Conservation (phyloP, 2,329 filamentous ascomycete species). For the Alternaria ventricosa region DNA sequence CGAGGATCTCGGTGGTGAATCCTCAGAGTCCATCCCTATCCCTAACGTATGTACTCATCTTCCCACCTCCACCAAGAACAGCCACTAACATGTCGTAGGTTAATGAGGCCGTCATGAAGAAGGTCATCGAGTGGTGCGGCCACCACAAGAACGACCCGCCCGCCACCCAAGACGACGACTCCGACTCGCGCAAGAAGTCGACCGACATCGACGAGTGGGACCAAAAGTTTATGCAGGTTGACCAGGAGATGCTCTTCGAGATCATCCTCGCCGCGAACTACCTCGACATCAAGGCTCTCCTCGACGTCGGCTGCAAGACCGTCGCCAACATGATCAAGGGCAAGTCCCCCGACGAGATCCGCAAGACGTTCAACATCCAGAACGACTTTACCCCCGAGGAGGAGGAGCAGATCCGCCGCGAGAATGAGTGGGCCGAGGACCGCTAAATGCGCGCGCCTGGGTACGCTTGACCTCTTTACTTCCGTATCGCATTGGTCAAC, state of each 20-base stretch:
- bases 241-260: conserved; percentile 99
- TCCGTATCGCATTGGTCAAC: conserved; percentile 1
- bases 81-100: conserved; percentile 59
- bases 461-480: not conserved
- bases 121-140: conserved; percentile 98
- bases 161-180: conserved; percentile 84
- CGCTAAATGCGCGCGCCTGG: conserved; percentile 29
- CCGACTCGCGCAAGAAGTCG: conserved; percentile 94
- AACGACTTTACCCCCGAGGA: conserved; percentile 99
- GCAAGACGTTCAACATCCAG: conserved; percentile 99
- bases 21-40: conserved; percentile 78
- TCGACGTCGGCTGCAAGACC: conserved; percentile 98
- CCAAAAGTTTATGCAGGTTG: conserved; percentile 99
- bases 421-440: conserved; percentile 61
- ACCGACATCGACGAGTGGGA: conserved; percentile 99
- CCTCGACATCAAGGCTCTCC: conserved; percentile 96
- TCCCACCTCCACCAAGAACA: not conserved
- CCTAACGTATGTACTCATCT: conserved; percentile 65
- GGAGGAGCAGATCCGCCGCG: conserved; percentile 83
- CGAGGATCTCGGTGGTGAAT: conserved; percentile 78
- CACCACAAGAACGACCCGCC: conserved; percentile 91
- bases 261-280: conserved; percentile 99
- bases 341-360: conserved; percentile 98
- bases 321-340: conserved; percentile 99
- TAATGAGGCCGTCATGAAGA: conserved; percentile 90